These are phyloP conservation scores for Dactylellina cionopaga DNA, from an alignment of 2,329 filamentous ascomycete species.

Conservation along the genomic window DNA sequence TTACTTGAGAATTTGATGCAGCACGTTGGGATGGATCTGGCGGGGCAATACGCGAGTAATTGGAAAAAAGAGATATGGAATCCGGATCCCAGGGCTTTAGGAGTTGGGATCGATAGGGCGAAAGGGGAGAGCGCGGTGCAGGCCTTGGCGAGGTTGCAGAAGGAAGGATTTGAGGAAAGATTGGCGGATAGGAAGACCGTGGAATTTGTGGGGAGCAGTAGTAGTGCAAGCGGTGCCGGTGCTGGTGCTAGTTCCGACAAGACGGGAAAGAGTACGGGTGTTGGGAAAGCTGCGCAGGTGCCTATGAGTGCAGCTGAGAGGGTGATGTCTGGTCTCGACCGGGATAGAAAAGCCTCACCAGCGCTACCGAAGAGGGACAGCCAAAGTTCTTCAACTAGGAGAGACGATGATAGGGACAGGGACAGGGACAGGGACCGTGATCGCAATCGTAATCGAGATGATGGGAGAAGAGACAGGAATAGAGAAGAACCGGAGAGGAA, in stretches of 20 bases:
- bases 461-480: slow-evolving; percentile 41
- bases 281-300: slow-evolving; percentile 17
- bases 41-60: slow-evolving; percentile 74
- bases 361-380: slow-evolving; percentile 32
- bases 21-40: slow-evolving; percentile 70
- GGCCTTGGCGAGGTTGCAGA: slow-evolving; percentile 63
- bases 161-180: slow-evolving; percentile 55
- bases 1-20: slow-evolving; percentile 76
- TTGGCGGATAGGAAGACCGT: slow-evolving; percentile 55
- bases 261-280: background rate
- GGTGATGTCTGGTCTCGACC: slow-evolving; percentile 55
- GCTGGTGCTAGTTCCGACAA: background rate
- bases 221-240: too few relatives aligned
- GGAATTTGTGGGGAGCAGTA: slow-evolving; percentile 45
- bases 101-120: slow-evolving; percentile 34
- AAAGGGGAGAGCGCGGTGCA: slow-evolving; percentile 49
- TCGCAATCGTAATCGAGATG: slow-evolving; percentile 47
- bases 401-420: slow-evolving; percentile 53
- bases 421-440: slow-evolving; percentile 52
- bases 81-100: slow-evolving; percentile 59
- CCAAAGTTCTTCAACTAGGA: slow-evolving; percentile 28
- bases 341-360: slow-evolving; percentile 53
- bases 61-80: slow-evolving; percentile 69
- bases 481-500: slow-evolving; percentile 45
- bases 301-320: slow-evolving; percentile 55